Evolutionary conservation across 2,329 filamentous ascomycete genomes (phyloP).

Genomic region (Tolypocladium amazonense): DNA sequence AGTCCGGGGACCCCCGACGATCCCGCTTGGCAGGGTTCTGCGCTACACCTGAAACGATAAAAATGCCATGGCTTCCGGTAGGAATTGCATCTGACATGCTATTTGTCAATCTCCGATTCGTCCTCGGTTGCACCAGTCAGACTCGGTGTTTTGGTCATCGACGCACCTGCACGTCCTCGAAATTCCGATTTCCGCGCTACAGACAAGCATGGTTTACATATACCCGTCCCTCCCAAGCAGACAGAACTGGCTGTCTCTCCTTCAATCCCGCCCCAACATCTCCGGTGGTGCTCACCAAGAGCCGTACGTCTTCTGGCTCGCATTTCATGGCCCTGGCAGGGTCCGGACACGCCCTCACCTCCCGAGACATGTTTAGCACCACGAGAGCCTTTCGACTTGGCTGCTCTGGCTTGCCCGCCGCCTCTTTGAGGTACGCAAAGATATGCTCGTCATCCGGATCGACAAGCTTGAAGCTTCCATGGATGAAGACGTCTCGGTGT

Average conservation of each 20-base stretch:
- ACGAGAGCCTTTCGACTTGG: not conserved
- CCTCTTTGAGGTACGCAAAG: conserved; percentile 43
- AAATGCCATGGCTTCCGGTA: not conserved
- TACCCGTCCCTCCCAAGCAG: not conserved
- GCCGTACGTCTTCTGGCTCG: not conserved
- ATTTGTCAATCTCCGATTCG: not conserved
- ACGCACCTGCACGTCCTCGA: not conserved
- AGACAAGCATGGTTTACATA: not conserved
- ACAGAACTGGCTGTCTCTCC: not conserved
- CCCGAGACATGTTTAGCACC: not conserved
- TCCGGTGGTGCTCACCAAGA: not conserved
- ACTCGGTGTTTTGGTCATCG: not conserved
- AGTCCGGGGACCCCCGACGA: not conserved
- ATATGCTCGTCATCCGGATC: conserved; percentile 38
- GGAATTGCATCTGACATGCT: not conserved
- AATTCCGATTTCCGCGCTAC: not conserved
- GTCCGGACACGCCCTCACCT: not conserved
- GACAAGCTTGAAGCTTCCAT: conserved; percentile 47
- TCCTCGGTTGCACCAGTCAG: not conserved
- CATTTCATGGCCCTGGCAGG: not conserved
- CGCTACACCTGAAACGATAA: not conserved
- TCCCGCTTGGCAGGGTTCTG: not conserved
- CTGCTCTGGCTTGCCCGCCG: not conserved
- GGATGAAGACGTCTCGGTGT: conserved; percentile 48
- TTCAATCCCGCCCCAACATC: not conserved